phyloP scores from a whole-genome alignment of 2,329 filamentous ascomycete species.

The Daldinia sp. region DNA sequence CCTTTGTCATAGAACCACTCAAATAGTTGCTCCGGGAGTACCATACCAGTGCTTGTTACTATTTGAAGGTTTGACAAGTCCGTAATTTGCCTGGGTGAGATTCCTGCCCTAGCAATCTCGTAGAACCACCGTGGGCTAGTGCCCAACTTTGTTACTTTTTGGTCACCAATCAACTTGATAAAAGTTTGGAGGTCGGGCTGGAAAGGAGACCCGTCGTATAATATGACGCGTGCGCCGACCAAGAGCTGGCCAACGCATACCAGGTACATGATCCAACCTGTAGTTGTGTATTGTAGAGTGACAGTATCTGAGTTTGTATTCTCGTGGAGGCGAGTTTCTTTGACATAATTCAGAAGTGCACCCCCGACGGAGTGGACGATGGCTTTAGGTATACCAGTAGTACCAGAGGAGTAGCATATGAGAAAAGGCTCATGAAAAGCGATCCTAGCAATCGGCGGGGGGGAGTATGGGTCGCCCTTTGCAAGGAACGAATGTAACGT shows the following conservation, averaged over 20 bases:
- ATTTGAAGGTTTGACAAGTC: slow-evolving; percentile 68
- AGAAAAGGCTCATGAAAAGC: slow-evolving; percentile 79
- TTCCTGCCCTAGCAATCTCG: slow-evolving; percentile 71
- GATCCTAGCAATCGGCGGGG: slow-evolving; percentile 66
- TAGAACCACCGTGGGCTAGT: slow-evolving; percentile 80
- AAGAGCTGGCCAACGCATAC: slow-evolving; percentile 65
- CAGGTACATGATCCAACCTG: slow-evolving; percentile 91
- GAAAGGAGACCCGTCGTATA: slow-evolving; percentile 89
- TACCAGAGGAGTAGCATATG: slow-evolving; percentile 81
- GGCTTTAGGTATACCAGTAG: slow-evolving; percentile 84
- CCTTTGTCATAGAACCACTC: slow-evolving; percentile 79
- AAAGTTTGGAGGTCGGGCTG: slow-evolving; percentile 71
- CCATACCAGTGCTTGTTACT: slow-evolving; percentile 82
- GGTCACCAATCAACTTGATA: slow-evolving; percentile 67
- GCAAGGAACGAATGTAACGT: slow-evolving; percentile 56
- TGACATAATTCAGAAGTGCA: slow-evolving; percentile 59
- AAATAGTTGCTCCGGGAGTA: slow-evolving; percentile 77
- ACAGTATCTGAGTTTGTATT: slow-evolving; percentile 52
- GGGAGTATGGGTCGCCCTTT: slow-evolving; percentile 39
- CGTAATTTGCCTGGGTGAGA: slow-evolving; percentile 68
- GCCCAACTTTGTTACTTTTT: slow-evolving; percentile 76
- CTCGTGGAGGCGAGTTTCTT: slow-evolving; percentile 68
- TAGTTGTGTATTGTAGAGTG: slow-evolving; percentile 67
- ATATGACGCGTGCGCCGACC: slow-evolving; percentile 66
- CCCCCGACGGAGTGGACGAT: slow-evolving; percentile 82